Evolutionary conservation across 257 asterid species (phyloP), one percentile per base, ranked within the genome.

Genomic region (Fraxinus pennsylvanica): DNA sequence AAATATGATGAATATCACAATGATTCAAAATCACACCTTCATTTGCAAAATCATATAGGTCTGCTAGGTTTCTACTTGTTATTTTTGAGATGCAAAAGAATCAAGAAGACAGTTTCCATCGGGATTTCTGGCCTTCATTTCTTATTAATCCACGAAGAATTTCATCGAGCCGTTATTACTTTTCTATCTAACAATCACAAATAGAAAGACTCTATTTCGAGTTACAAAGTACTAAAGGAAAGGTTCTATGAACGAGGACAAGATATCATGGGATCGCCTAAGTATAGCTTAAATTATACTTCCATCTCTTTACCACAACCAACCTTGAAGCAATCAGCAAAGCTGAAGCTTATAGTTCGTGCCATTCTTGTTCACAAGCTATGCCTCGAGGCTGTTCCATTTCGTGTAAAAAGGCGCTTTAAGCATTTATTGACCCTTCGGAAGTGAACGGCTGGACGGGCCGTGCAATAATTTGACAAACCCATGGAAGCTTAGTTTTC

Each of bases 401-500:
- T 27, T 63, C 32, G 1, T 27, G 69, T 29, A n/a, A 57, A 10
- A 10, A 9, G 35, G 69, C n/a, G 29, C 35, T 81, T 54, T n/a
- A n/a, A 57, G 63, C 39, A 36, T 72, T 82, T 80, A 87, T 12
- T 76, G 82, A 70, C 45, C 88, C 86, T 89, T 89, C 65, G 87
- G 80, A 29, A 68, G 73, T 54, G 79, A 57, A 75, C 87, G 47
- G 80, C 87, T 75, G 43, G 88, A 89, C 32, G 86, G 87, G 72
- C 89, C 87, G 67, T 67, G 89, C 87, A 90, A 76, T 78, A 92
- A 76, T 81, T 81, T 86, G 43, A 82, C 79, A 78, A 89, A 89
- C 27, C 96, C 93, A 13, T 76, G 87, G 43, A 84, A 87, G 76
- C 91, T 87, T 38, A 91, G 91, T 81, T 88, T 91, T 74, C 94